Base-by-base conservation (phyloP, 208 protist species). In the Trypanosoma cruzi region DNA sequence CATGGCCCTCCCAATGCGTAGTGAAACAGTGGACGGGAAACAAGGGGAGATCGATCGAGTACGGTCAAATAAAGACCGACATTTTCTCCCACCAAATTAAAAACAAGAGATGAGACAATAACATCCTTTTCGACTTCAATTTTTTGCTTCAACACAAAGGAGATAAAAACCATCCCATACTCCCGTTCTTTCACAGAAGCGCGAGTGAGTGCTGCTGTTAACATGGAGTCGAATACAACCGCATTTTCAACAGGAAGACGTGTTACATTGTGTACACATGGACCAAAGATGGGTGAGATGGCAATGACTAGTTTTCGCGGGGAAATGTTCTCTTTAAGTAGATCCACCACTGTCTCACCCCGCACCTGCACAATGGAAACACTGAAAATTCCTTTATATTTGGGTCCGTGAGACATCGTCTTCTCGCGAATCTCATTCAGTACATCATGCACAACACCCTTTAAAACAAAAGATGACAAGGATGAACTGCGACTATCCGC, bases 1-100 rank as follows among this genome's bases (percentile, higher is more conserved):
- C 88, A 91, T n/a, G 88, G 88, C 13, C 88, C 88, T 48, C 88
- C 85, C 18, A 94, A 76, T 10, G 88, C 88, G 71, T 94, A 92
- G 78, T 94, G 88, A 58, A 86, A 92, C 29, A 94, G 63, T 6
- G 88, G 82, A 14, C 80, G 85, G 44, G 88, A 85, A 58, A 91
- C 80, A 16, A 88, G 80, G 16, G 79, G 82, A 66, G 77, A 90
- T 28, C 77, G 62, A 34, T 92, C 85, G 14, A 94, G 77, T 14
- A 92, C 85, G 36, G 81, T 71, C 0, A 62, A 79, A 74, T 94
- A 94, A 62, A 90, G 68, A 5, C 84, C 85, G 13, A 86, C 80
- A 69, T 94, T 88, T 70, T 91, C 83, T 37, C 85, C 77, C 0
- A 79, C 88, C 22, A 94, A 86, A 63, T 73, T 86, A 6, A 79